phyloP scores from a whole-genome alignment of 176 grass and related monocot genomes.

The Hyparrhenia diplandra region DNA sequence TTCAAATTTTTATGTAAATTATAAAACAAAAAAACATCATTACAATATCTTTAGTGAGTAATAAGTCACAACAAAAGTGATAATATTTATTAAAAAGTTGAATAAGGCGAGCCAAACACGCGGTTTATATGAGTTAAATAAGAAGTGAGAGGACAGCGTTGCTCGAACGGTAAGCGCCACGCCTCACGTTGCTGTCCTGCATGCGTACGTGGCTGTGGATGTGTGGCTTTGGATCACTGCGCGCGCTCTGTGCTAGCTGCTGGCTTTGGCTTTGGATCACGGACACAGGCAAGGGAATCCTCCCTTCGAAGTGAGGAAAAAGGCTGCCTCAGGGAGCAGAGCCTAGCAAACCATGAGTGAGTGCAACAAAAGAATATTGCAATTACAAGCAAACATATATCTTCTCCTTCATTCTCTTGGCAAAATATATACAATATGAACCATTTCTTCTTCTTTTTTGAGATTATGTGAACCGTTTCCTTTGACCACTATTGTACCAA shows the following conservation, averaged over 20 bases:
- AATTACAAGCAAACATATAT: background rate
- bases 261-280: constrained; percentile 12
- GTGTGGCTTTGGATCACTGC: background rate
- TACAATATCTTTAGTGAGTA: too few relatives aligned
- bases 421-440: too few relatives aligned
- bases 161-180: background rate
- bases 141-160: background rate
- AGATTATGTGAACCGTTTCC: background rate
- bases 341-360: constrained; percentile 17
- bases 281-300: constrained; percentile 19
- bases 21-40: too few relatives aligned
- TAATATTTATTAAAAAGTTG: too few relatives aligned
- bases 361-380: constrained; percentile 14
- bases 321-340: background rate
- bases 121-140: too few relatives aligned
- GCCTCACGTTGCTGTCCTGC: background rate
- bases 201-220: background rate
- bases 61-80: too few relatives aligned
- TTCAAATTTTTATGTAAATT: too few relatives aligned
- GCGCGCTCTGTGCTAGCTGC: background rate
- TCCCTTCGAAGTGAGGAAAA: constrained; percentile 49
- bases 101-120: too few relatives aligned
- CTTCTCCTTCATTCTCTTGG: too few relatives aligned
- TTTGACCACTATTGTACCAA: background rate
- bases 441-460: too few relatives aligned